Evolutionary conservation across 208 protist genomes (phyloP), one percentile per base, ranked within the genome.

Genomic region (Endotrypanum monterogeii): DNA sequence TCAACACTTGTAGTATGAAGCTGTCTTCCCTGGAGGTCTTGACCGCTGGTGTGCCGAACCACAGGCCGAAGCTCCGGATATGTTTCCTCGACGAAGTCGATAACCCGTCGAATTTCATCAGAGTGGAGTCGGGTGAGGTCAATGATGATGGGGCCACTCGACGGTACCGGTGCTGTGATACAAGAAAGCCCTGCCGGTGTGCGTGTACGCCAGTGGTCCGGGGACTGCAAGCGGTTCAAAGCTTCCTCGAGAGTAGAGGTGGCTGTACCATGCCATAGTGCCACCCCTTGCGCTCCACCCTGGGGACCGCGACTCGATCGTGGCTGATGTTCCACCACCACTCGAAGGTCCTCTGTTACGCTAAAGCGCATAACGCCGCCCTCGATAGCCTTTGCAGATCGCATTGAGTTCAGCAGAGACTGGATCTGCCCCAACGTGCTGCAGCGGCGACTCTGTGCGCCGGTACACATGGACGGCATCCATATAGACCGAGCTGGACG

Each of bases 1-100:
- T 72, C 73, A 5, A 93, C 80, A 14, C 78, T 80, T 48, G 93
- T 67, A 32, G 89, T 87, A 65, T 94, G 90, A 51, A 89, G 89
- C n/a, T 80, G 60, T 2, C 56, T 76, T 20, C 83, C 85, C 41
- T 92, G 81, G 51, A 94, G 74, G 75, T 96, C 90, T 23, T 62
- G 57, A 1, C 83, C 90, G 50, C 82, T 80, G 2, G 88, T 89
- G 79, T 96, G 89, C 32, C 77, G 77, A 68, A 92, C 44, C 23
- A 74, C 20, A 6, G 94, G 61, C 20, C 67, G 74, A 0, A 96
- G 71, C n/a, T 73, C 44, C 1, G 92, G 92, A 73, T 86, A 88
- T 2, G 62, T 25, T 18, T 28, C 9, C 20, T 79, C 66, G 4
- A 92, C 9, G n/a, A 75, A 63, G 1, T 46, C 23, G 9, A 70